Evolutionary conservation across 1,139 yeast genomes (phyloP).

Genomic region (Chernovozyma sophiae-reginae): DNA sequence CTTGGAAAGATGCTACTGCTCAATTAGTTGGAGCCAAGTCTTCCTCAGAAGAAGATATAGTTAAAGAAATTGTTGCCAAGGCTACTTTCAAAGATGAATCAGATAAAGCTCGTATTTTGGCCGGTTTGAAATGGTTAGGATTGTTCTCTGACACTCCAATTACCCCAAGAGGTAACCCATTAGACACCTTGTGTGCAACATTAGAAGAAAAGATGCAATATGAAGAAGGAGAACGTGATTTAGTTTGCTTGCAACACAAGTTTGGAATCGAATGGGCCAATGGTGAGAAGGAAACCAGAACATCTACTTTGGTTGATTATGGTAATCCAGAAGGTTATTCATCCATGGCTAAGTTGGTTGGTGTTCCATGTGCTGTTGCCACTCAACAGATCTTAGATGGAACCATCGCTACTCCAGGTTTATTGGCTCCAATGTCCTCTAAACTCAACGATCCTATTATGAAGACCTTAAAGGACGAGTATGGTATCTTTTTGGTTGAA

Average conservation of each 20-base stretch:
- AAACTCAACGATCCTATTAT: slow-evolving; percentile 87
- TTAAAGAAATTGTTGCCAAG: slow-evolving; percentile 70
- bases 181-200: slow-evolving; percentile 95
- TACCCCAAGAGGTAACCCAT: slow-evolving; percentile 89
- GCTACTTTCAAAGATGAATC: slow-evolving; percentile 77
- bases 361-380: slow-evolving; percentile 98
- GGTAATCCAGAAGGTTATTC: slow-evolving; percentile 94
- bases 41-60: slow-evolving; percentile 63
- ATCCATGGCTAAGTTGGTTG: slow-evolving; percentile 97
- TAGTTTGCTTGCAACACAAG: slow-evolving; percentile 94
- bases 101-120: slow-evolving; percentile 80
- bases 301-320: slow-evolving; percentile 91
- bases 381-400: slow-evolving; percentile 83
- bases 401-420: slow-evolving; percentile 65
- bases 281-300: slow-evolving; percentile 85
- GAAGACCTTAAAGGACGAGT: slow-evolving; percentile 85
- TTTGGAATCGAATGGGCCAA: slow-evolving; percentile 97
- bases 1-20: slow-evolving; percentile 90
- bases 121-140: slow-evolving; percentile 93
- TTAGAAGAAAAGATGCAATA: slow-evolving; percentile 95
- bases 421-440: slow-evolving; percentile 89
- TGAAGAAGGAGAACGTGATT: slow-evolving; percentile 91
- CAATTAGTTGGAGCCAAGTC: slow-evolving; percentile 72
- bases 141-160: slow-evolving; percentile 72
- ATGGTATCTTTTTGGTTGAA: slow-evolving; percentile 84